A percentile compares a stretch with the other conserved stretches of the same genome.
Evolutionary conservation across 2,329 filamentous ascomycete species (phyloP).

Genomic region (Arthrobotrys sinensis): DNA sequence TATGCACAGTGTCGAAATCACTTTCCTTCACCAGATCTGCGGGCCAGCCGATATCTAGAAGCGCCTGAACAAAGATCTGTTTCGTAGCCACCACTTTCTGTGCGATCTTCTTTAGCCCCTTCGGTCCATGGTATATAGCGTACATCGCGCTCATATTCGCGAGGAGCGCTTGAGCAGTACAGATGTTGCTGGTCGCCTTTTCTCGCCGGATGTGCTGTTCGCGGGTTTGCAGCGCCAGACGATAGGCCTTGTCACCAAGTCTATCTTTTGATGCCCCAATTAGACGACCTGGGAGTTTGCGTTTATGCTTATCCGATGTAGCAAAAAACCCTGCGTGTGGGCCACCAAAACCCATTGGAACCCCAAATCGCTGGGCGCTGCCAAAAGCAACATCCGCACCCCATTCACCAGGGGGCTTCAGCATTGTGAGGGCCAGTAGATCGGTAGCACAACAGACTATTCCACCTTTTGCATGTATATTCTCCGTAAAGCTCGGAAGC

Average conservation of each 20-base stretch:
- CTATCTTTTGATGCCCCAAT: constrained; percentile 94
- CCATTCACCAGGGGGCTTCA: constrained; percentile 92
- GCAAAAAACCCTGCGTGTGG: constrained; percentile 98
- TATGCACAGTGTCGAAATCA: constrained; percentile 51
- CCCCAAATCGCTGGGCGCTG: constrained; percentile 90
- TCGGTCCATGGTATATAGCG: constrained; percentile 91
- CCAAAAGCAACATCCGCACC: constrained; percentile 96
- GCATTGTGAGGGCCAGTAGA: constrained; percentile 85
- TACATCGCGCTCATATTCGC: constrained; percentile 98
- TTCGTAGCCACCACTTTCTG: constrained; percentile 77
- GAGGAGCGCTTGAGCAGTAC: constrained; percentile 91
- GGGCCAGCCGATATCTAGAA: constrained; percentile 39
- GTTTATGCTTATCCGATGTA: constrained; percentile 89
- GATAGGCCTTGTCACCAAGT: constrained; percentile 83
- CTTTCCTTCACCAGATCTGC: constrained; percentile 38
- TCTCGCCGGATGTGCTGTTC: constrained; percentile 97
- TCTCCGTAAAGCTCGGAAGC: constrained; percentile 53
- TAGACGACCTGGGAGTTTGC: constrained; percentile 91
- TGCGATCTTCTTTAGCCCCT: constrained; percentile 86
- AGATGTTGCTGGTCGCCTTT: constrained; percentile 98
- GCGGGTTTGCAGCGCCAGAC: constrained; percentile 89
- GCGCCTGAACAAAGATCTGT: constrained; percentile 67
- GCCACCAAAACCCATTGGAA: constrained; percentile 91
- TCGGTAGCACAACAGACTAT: constrained; percentile 77
- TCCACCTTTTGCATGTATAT: constrained; percentile 41